phyloP scores from a whole-genome alignment of 1,284 basidiomycete species.

The Trametes versicolor region DNA sequence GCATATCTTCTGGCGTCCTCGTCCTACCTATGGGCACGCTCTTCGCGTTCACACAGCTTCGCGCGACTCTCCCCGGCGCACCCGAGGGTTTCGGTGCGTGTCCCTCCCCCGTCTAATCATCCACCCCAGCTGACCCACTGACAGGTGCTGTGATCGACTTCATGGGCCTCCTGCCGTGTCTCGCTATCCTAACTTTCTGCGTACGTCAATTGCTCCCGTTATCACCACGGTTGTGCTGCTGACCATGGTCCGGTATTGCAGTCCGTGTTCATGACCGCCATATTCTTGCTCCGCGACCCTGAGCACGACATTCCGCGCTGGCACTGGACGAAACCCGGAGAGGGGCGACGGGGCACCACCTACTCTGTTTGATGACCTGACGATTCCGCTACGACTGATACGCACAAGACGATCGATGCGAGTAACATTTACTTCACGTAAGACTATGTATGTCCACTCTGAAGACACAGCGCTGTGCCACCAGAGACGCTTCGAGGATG shows the following conservation, averaged over 20 bases:
- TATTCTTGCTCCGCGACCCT: slow-evolving; percentile 37
- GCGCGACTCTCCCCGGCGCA: slow-evolving; percentile 37
- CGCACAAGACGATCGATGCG: not conserved
- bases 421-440: not conserved
- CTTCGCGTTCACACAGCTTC: slow-evolving; percentile 40
- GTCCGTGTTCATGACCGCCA: slow-evolving; percentile 37
- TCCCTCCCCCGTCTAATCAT: not conserved
- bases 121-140: not conserved
- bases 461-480: not conserved
- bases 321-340: slow-evolving; percentile 19
- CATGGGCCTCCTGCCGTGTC: slow-evolving; percentile 38
- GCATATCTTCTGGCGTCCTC: slow-evolving; percentile 34
- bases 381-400: not conserved
- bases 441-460: not conserved
- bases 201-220: slow-evolving; percentile 18
- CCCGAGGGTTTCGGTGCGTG: slow-evolving; percentile 36
- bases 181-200: slow-evolving; percentile 37
- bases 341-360: slow-evolving; percentile 16
- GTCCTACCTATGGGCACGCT: slow-evolving; percentile 37
- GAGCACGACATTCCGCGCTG: slow-evolving; percentile 34
- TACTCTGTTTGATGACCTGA: not conserved
- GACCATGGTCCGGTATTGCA: not conserved
- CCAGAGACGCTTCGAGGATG: not conserved
- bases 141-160: slow-evolving; percentile 30
- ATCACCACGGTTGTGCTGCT: not conserved